Percentiles rank a stretch among this genome's conserved stretches.
These are phyloP conservation scores for Gossypium trilobum DNA, from an alignment of 441 rosid species.

Conservation along the genomic window DNA sequence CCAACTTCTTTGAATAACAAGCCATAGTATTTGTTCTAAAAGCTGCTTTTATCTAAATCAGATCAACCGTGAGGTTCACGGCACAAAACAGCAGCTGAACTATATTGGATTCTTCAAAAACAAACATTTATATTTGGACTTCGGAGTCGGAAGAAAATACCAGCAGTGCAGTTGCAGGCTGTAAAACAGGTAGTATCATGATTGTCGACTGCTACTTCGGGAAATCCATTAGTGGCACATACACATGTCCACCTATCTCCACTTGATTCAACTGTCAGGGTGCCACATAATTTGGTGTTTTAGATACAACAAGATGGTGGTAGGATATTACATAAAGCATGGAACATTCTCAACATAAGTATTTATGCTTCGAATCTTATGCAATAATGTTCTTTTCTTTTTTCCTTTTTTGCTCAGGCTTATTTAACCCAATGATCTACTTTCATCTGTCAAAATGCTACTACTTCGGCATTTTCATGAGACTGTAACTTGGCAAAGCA, in stretches of 20 bases:
- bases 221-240: slow-evolving; percentile 66
- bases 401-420: not conserved
- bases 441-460: not conserved
- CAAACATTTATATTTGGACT: not conserved
- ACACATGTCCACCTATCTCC: slow-evolving; percentile 54
- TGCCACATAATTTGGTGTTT: slow-evolving; percentile 1
- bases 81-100: not conserved
- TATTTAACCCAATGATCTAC: not conserved
- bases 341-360: not conserved
- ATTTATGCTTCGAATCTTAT: too few relatives aligned
- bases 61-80: not conserved
- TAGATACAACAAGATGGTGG: not conserved
- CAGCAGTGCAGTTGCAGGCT: slow-evolving; percentile 81
- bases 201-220: slow-evolving; percentile 38
- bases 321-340: not conserved
- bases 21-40: not conserved
- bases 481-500: not conserved
- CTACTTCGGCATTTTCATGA: not conserved
- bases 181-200: slow-evolving; percentile 54
- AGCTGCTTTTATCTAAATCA: too few relatives aligned
- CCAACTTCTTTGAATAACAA: not conserved
- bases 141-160: slow-evolving; percentile 27
- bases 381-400: too few relatives aligned
- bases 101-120: slow-evolving; percentile 1
- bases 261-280: slow-evolving; percentile 25